Conservation (phyloP, 176 grass and related monocot genomes). For the Paspalum notatum region DNA sequence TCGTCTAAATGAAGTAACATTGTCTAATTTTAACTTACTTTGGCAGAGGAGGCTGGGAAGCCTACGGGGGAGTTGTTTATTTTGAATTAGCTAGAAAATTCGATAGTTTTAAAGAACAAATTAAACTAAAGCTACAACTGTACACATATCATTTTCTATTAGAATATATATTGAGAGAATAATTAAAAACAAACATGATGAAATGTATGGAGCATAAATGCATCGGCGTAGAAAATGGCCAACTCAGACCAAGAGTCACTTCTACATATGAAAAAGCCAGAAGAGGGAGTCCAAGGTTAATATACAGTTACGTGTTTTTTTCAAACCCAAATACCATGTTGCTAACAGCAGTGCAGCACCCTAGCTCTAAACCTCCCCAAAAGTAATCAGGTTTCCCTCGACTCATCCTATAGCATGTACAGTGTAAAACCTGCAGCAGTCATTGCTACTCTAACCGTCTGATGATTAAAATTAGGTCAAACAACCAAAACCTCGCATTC, state of each 20-base stretch:
- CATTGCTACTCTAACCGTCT: slow-evolving; percentile 33
- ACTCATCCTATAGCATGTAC: slow-evolving; percentile 52
- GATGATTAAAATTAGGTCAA: slow-evolving; percentile 35
- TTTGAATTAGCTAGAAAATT: too few relatives aligned
- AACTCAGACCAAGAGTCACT: not conserved
- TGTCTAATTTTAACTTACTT: too few relatives aligned
- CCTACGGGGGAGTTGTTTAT: too few relatives aligned
- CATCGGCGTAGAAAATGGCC: not conserved
- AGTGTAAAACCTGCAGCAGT: slow-evolving; percentile 27
- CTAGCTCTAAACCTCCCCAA: slow-evolving; percentile 35
- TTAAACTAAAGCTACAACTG: too few relatives aligned
- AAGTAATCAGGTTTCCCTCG: slow-evolving; percentile 3
- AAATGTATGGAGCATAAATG: not conserved
- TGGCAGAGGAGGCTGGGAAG: too few relatives aligned
- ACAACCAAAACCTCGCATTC: slow-evolving; percentile 22
- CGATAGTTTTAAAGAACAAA: too few relatives aligned
- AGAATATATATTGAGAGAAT: too few relatives aligned
- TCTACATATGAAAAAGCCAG: not conserved
- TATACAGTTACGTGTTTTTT: slow-evolving; percentile 45
- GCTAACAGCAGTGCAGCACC: slow-evolving; percentile 19
- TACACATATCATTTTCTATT: too few relatives aligned
- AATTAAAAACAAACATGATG: too few relatives aligned
- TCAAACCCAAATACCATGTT: slow-evolving; percentile 46
- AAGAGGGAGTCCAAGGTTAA: not conserved
- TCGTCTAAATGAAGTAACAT: too few relatives aligned